Conservation (phyloP, 116 monocot species). For the Cymodocea nodosa region DNA sequence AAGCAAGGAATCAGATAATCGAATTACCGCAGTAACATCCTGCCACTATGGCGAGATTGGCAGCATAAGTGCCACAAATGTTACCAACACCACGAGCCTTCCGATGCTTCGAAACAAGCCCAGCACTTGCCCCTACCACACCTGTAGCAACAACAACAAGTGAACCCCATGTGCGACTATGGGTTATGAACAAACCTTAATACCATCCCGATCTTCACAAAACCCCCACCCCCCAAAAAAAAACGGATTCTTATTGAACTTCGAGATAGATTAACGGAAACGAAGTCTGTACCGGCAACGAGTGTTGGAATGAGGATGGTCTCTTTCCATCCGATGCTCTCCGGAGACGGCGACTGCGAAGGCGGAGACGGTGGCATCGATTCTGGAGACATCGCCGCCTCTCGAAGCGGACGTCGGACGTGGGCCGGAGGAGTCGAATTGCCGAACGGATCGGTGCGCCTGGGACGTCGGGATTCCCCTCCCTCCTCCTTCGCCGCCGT, state of each 20-base stretch:
- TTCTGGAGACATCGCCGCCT: neutral
- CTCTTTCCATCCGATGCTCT: conserved; percentile 15
- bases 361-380: neutral
- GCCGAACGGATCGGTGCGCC: too few relatives aligned
- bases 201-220: neutral
- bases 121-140: conserved; percentile 38
- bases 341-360: neutral
- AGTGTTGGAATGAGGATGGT: conserved; percentile 17
- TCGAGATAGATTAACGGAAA: neutral
- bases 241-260: neutral
- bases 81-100: conserved; percentile 23
- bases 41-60: conserved; percentile 59
- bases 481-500: too few relatives aligned
- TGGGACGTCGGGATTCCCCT: too few relatives aligned
- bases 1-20: too few relatives aligned
- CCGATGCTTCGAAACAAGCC: conserved; percentile 58
- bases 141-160: conserved; percentile 25
- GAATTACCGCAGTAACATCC: conserved; percentile 75
- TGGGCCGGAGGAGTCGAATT: too few relatives aligned
- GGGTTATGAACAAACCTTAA: neutral
- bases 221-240: neutral
- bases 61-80: conserved; percentile 41
- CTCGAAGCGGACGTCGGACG: too few relatives aligned
- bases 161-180: too few relatives aligned
- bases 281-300: conserved; percentile 14